Evolutionary conservation across 202 grass and related monocot genomes (phyloP), one percentile per base, ranked within the genome.

Genomic region (Digitaria exilis): DNA sequence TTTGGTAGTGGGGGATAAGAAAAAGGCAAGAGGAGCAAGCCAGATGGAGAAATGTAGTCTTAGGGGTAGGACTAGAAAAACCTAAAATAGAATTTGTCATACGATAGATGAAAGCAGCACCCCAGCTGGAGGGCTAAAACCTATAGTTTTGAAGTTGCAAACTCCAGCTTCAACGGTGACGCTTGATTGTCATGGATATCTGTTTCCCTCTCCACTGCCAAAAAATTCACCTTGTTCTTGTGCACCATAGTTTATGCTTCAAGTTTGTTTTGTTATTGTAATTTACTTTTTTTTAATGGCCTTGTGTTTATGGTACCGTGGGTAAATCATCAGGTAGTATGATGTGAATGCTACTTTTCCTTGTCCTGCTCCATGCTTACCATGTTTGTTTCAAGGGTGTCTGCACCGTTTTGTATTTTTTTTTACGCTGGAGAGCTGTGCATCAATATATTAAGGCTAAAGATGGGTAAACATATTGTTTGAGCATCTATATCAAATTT

Each of bases 181-280:
- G 54, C 5, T 30, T 64, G 39, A 46, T 76, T 77, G 13, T 78
- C 46, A 32, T 50, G 35, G 66, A 25, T 41, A 68, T 86, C 65
- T 43, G 16, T 56, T 51, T 75, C 17, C 37, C 41, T n/a, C n/a
- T 77, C 48, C 54, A 37, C 12, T 35, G 15, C 17, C 43, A 65
- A 65, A 39, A 57, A 79, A 71, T 61, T n/a, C 21, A 26, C 14
- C 29, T 76, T 24, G 57, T 70, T 70, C 18, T 67, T 73, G 2
- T 2, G 12, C 66, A 57, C 34, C 37, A 68, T n/a, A n/a, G 29
- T 46, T 81, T 75, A 78, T 73, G 58, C 56, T 55, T 9, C 18
- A 65, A 76, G 19, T 12, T 28, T 13, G 58, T 78, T 88, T 55
- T 18, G 70, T 57, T 35, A 50, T 31, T 52, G 35, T 49, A 67